Evolutionary conservation across 202 grass and related monocot species (phyloP).

Genomic region (Saccharum hybrid): DNA sequence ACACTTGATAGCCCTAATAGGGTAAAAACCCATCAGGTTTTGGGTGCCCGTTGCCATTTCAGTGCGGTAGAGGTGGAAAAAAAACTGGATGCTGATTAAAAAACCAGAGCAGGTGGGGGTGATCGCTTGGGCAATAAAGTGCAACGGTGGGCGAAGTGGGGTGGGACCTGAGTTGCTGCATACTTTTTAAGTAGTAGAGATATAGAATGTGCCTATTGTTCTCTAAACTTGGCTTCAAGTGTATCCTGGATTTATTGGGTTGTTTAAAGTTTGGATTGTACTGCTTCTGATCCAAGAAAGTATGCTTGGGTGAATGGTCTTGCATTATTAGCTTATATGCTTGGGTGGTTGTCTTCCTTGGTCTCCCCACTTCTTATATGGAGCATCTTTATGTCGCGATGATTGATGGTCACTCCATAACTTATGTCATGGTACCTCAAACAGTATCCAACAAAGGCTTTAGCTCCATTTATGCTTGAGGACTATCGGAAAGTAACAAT

Average conservation of each 20-base stretch:
- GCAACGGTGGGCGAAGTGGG: neutral
- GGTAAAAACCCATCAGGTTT: too few species aligned
- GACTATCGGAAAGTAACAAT: constrained; percentile 88
- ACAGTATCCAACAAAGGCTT: constrained; percentile 95
- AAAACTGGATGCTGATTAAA: neutral
- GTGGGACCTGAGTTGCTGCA: neutral
- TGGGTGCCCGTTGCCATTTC: too few species aligned
- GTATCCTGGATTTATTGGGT: neutral
- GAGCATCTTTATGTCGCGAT: neutral
- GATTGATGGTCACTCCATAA: constrained; percentile 34
- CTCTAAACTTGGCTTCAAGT: neutral
- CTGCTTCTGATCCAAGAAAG: constrained; percentile 16
- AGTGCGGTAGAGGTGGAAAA: neutral
- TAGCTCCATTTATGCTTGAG: constrained; percentile 95
- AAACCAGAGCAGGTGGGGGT: neutral
- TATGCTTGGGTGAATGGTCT: constrained; percentile 12
- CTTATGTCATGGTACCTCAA: constrained; percentile 18
- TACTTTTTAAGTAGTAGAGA: neutral
- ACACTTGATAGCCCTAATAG: too few species aligned
- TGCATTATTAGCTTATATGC: neutral
- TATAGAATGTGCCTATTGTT: neutral
- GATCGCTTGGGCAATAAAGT: neutral
- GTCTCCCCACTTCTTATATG: neutral
- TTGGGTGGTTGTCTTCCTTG: neutral
- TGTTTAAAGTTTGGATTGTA: neutral